Evolutionary conservation across 179 eudicot genomes (phyloP).

Genomic region (Actinidia arguta): DNA sequence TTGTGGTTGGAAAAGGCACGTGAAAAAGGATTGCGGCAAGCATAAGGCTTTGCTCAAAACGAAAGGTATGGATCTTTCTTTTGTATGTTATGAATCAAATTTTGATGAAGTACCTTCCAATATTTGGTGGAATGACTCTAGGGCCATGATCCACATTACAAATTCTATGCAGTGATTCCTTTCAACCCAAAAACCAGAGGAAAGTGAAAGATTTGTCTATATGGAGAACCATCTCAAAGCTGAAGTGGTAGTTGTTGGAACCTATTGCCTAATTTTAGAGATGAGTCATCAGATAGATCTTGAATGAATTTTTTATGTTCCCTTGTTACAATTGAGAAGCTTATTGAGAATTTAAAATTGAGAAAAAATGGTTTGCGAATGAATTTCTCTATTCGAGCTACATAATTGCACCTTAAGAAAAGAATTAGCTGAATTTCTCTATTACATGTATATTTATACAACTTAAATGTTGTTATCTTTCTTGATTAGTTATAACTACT

Average conservation of each 20-base stretch:
- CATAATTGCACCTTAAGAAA: too few relatives aligned
- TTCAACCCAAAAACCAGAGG: background rate
- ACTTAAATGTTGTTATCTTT: too few relatives aligned
- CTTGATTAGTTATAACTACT: too few relatives aligned
- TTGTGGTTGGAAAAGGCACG: background rate
- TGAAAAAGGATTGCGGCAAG: background rate
- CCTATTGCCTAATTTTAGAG: background rate
- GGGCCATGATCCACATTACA: background rate
- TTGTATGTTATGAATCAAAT: too few relatives aligned
- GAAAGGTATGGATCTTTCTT: background rate
- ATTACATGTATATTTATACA: too few relatives aligned
- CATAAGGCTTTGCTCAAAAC: background rate
- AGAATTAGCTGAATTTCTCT: too few relatives aligned
- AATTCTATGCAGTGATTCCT: background rate
- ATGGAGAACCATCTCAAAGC: background rate
- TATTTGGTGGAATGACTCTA: too few relatives aligned
- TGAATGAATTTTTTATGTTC: background rate
- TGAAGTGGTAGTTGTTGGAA: background rate
- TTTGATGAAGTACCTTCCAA: too few relatives aligned
- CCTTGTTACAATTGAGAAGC: too few relatives aligned
- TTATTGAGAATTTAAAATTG: too few relatives aligned
- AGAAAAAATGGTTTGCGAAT: too few relatives aligned
- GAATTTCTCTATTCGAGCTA: too few relatives aligned
- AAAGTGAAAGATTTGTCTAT: background rate
- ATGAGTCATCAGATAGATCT: background rate